phyloP scores from a whole-genome alignment of 1,139 yeast genomes.

The Candida smagusa region DNA sequence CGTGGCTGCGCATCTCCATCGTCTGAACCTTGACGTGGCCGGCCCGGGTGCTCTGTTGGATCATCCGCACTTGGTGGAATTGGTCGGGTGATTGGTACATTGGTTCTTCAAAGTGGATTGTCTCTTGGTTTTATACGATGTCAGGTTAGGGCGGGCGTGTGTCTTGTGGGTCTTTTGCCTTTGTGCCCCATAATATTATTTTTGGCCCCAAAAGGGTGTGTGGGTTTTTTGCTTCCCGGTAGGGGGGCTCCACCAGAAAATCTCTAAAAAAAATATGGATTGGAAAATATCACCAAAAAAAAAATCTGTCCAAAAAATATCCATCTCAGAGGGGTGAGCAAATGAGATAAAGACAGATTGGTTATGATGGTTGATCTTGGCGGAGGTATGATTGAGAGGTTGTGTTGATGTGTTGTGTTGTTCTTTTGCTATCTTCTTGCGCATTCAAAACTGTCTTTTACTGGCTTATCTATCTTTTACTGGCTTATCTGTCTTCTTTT shows the following conservation, averaged over 20 bases:
- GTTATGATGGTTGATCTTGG: too few species aligned
- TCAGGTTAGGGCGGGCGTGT: conserved; percentile 1
- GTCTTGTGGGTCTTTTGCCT: not conserved
- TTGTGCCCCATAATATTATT: too few species aligned
- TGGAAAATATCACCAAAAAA: not conserved
- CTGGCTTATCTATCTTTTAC: too few species aligned
- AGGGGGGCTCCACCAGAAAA: not conserved
- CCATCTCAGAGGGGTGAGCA: not conserved
- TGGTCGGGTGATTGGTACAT: conserved; percentile 30
- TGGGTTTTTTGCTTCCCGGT: too few species aligned
- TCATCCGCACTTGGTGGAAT: conserved; percentile 35
- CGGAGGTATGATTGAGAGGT: too few species aligned
- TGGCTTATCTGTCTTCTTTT: too few species aligned
- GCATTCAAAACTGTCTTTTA: too few species aligned
- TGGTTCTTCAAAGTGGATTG: not conserved
- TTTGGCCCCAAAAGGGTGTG: too few species aligned
- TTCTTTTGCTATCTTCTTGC: too few species aligned
- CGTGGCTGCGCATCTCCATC: conserved; percentile 39
- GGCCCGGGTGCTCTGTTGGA: conserved; percentile 32
- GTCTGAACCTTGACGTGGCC: conserved; percentile 32
- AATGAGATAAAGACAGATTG: not conserved
- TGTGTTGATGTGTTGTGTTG: too few species aligned
- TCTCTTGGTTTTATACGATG: not conserved
- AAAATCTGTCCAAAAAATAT: too few species aligned
- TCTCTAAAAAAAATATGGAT: not conserved